Base-by-base conservation (phyloP, 2,329 filamentous ascomycete species). In the Dryadomyces quercivorus region DNA sequence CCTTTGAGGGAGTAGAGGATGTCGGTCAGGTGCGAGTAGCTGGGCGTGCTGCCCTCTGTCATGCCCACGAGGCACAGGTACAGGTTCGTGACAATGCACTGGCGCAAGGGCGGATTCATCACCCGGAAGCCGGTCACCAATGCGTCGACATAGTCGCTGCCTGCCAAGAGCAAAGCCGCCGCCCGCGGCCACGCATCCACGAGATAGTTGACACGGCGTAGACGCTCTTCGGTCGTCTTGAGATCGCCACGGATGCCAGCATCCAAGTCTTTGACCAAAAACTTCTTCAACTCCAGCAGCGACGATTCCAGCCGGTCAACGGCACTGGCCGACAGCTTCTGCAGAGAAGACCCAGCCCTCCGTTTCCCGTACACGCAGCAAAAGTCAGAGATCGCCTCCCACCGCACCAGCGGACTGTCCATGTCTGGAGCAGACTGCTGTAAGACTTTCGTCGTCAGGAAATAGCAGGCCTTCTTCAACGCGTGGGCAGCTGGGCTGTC, bases 131-230 rank as follows among this genome's bases (percentile, higher is more conserved):
- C 82, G 51, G 72, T 71, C 42, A 81, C 73, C 13, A 95, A 74
- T 0, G 85, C 81, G 65, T 96, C 92, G 20, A 95, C 69, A 61
- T 93, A 92, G 68, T 96, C 92, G 51, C 86, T 90, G 1, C 92
- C 92, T 0, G 86, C 86, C 61, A 95, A 78, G 62, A 95, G 84
- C 60, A 87, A 73, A 1, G 72, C 69, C 20, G 77, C 78, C 0
- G 74, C 71, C 20, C 75, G 71, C 0, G 80, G 72, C 5, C 83
- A 88, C 7, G 72, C 73, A 60, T 81, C 75, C 5, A 89, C 69
- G 4, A 91, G 69, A 51, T 81, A 75, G 56, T 82, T 86, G n/a
- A 88, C 64, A 10, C 71, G 71, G 49, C 74, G 73, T 36, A 90
- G 70, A 0, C 72, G 71, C 1, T 67, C 65, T 62, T 86, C 80